Conservation (phyloP, 495 filamentous ascomycete species). For the Poronia punctata region DNA sequence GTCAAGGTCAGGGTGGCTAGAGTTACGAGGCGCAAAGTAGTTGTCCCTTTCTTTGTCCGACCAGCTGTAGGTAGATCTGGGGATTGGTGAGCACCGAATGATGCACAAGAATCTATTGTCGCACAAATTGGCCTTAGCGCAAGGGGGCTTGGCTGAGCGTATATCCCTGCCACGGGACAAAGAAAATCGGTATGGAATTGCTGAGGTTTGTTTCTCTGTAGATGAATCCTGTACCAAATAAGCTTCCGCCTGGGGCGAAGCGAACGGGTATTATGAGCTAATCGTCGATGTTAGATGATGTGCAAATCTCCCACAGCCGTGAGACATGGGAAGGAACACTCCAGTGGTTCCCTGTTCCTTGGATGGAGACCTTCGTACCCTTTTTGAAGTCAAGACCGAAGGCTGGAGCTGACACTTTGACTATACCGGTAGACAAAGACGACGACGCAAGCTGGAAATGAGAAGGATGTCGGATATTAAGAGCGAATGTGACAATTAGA, state of each 20-base stretch:
- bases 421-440: too few relatives aligned
- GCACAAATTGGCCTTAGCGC: constrained; percentile 11
- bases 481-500: too few relatives aligned
- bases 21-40: too few relatives aligned
- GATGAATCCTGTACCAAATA: constrained; percentile 10
- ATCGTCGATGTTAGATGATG: constrained; percentile 11
- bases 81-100: constrained; percentile 16
- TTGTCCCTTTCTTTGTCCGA: constrained; percentile 26
- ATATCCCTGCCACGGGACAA: constrained; percentile 19
- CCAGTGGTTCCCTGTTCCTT: constrained; percentile 14
- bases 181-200: constrained; percentile 21
- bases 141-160: constrained; percentile 14
- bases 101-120: constrained; percentile 9
- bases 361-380: constrained; percentile 10
- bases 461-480: too few relatives aligned
- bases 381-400: too few relatives aligned
- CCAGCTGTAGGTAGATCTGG: constrained; percentile 13
- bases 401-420: too few relatives aligned
- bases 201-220: constrained; percentile 15
- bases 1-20: too few relatives aligned
- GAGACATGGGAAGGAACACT: constrained; percentile 17
- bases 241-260: constrained; percentile 13
- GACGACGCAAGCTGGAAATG: too few relatives aligned
- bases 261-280: constrained; percentile 18
- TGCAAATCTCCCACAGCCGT: constrained; percentile 19